These are phyloP conservation scores for Mycena indigotica DNA, from an alignment of 768 basidiomycete genomes.

Conservation along the genomic window DNA sequence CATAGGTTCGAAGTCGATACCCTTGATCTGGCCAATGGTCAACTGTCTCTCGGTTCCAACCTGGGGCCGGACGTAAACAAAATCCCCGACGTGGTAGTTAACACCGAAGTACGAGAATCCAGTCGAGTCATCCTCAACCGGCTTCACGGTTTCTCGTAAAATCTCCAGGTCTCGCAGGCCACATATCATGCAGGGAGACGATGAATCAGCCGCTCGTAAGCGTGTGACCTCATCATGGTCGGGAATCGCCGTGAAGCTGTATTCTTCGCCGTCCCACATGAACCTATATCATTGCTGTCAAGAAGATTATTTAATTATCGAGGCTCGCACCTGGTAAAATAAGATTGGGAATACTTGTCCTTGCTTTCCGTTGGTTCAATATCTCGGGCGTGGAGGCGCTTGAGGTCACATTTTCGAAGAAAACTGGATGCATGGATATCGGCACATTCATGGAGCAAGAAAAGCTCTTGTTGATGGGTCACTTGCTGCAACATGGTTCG, in stretches of 20 bases:
- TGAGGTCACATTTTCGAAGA: slow-evolving; percentile 3
- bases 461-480: slow-evolving; percentile 11
- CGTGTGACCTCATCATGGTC: background rate
- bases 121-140: background rate
- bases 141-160: background rate
- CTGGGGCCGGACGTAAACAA: slow-evolving; percentile 9
- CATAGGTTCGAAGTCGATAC: background rate
- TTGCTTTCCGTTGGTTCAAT: background rate
- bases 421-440: slow-evolving; percentile 9
- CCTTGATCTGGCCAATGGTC: slow-evolving; percentile 3
- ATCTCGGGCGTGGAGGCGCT: background rate
- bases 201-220: background rate
- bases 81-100: slow-evolving; percentile 6
- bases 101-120: slow-evolving; percentile 4
- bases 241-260: background rate
- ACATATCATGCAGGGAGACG: slow-evolving; percentile 8
- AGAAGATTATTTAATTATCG: no score
- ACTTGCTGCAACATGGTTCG: slow-evolving; percentile 3
- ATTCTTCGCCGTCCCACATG: background rate
- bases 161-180: background rate
- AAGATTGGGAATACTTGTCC: background rate
- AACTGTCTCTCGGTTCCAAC: background rate
- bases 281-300: no score
- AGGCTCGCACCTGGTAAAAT: slow-evolving; percentile 2
- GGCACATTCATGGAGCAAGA: slow-evolving; percentile 6